phyloP scores from a whole-genome alignment of 495 filamentous ascomycete species.

The Penicillium pulvis region DNA sequence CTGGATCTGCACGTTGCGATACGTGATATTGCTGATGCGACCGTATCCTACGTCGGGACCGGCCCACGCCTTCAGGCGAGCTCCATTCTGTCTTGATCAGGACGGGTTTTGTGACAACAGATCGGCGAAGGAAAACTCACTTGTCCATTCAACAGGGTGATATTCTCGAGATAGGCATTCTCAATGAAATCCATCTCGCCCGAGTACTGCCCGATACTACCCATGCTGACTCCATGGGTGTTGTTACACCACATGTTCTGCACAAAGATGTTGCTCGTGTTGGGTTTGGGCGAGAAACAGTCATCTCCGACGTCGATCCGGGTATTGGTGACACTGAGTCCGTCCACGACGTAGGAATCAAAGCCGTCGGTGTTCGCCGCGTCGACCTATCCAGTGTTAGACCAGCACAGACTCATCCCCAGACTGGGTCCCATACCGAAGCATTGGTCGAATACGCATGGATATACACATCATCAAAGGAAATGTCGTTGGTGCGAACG shows the following conservation, averaged over 20 bases:
- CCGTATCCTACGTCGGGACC: conserved; percentile 56
- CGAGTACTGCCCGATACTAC: conserved; percentile 57
- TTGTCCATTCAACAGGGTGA: conserved; percentile 56
- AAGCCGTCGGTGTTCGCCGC: conserved; percentile 64
- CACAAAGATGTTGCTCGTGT: conserved; percentile 58
- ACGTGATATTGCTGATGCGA: conserved; percentile 60
- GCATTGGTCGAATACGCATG: conserved; percentile 56
- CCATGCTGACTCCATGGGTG: conserved; percentile 60
- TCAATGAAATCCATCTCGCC: conserved; percentile 55
- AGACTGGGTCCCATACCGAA: conserved; percentile 25
- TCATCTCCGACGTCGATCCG: conserved; percentile 59
- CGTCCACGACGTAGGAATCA: conserved; percentile 53
- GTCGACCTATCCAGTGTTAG: conserved; percentile 27
- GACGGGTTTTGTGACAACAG: neutral
- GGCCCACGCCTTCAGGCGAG: conserved; percentile 58
- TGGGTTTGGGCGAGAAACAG: conserved; percentile 62
- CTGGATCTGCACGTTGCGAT: conserved; percentile 56
- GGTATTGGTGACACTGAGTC: conserved; percentile 50
- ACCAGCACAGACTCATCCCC: neutral
- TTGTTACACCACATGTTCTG: conserved; percentile 61
- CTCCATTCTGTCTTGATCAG: conserved; percentile 45
- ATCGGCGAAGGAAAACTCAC: conserved; percentile 16
- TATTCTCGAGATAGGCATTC: conserved; percentile 57
- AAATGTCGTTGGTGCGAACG: conserved; percentile 53
- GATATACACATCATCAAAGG: conserved; percentile 54